phyloP scores from a whole-genome alignment of 805 yeast species.

The Lachancea fermentati region DNA sequence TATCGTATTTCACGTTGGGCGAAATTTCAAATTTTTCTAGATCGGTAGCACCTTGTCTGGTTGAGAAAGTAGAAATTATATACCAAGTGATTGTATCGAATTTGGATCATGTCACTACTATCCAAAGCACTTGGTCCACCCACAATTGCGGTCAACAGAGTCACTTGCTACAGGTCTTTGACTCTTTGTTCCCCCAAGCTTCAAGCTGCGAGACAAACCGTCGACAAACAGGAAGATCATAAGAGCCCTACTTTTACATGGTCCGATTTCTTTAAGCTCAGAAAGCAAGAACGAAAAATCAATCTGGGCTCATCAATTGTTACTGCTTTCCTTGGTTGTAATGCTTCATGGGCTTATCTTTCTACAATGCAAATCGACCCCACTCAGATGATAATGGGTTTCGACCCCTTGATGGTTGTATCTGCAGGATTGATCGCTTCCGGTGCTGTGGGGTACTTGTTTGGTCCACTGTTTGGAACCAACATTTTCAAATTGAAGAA shows the following conservation, averaged over 20 bases:
- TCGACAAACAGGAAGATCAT: no score
- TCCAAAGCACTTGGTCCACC: background rate
- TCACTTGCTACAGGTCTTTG: slow-evolving; percentile 1
- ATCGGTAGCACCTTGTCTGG: no score
- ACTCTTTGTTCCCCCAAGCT: slow-evolving; percentile 1
- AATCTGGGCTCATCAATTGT: slow-evolving; percentile 62
- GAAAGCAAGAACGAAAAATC: slow-evolving; percentile 68
- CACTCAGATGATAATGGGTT: slow-evolving; percentile 77
- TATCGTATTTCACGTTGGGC: no score
- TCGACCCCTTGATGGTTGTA: slow-evolving; percentile 81
- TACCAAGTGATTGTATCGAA: no score
- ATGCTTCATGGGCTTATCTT: slow-evolving; percentile 65
- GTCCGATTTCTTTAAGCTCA: slow-evolving; percentile 72
- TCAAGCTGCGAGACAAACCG: background rate
- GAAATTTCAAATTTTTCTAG: no score
- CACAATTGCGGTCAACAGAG: background rate
- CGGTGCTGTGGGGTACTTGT: slow-evolving; percentile 70
- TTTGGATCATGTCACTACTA: no score
- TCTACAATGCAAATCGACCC: slow-evolving; percentile 84
- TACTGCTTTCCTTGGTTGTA: slow-evolving; percentile 62
- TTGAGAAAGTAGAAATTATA: no score
- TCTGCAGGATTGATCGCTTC: slow-evolving; percentile 68
- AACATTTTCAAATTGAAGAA: slow-evolving; percentile 55
- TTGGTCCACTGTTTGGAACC: slow-evolving; percentile 80
- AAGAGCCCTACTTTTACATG: slow-evolving; percentile 42